Percentiles rank a stretch among this genome's conserved stretches.
phyloP scores from a whole-genome alignment of 2,329 filamentous ascomycete species.

The Chrysoporthe austroafricana region DNA sequence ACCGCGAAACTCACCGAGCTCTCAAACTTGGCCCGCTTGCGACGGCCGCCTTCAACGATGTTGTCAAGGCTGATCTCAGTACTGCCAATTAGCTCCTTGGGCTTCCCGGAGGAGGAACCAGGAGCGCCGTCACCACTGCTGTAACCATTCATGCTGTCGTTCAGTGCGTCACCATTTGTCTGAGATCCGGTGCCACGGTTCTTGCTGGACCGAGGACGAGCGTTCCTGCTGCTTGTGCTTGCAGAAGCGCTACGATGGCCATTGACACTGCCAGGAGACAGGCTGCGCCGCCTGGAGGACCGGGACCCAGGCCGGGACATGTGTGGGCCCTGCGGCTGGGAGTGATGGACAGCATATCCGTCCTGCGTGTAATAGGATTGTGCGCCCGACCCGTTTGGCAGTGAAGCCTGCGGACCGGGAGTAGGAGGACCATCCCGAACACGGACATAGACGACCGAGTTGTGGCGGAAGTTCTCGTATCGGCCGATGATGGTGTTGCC shows the following conservation, averaged over 20 bases:
- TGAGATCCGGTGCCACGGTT: slow-evolving; percentile 57
- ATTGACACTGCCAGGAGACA: slow-evolving; percentile 70
- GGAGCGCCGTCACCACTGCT: slow-evolving; percentile 86
- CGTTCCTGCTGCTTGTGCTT: slow-evolving; percentile 65
- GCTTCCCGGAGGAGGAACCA: slow-evolving; percentile 75
- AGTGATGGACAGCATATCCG: slow-evolving; percentile 49
- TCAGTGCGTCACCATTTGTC: slow-evolving; percentile 61
- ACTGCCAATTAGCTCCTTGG: slow-evolving; percentile 80
- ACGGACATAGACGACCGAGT: slow-evolving; percentile 92
- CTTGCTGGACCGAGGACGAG: slow-evolving; percentile 70
- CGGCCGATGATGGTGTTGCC: slow-evolving; percentile 91
- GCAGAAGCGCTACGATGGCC: slow-evolving; percentile 79
- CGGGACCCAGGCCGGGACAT: slow-evolving; percentile 71
- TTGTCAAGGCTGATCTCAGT: slow-evolving; percentile 98
- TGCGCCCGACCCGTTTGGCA: slow-evolving; percentile 54
- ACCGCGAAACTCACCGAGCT: slow-evolving; percentile 78
- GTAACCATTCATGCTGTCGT: slow-evolving; percentile 73
- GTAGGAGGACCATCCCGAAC: slow-evolving; percentile 67
- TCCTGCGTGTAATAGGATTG: slow-evolving; percentile 62
- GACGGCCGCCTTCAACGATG: slow-evolving; percentile 93
- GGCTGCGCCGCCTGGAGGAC: slow-evolving; percentile 75
- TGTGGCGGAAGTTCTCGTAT: slow-evolving; percentile 92
- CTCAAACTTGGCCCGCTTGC: slow-evolving; percentile 93
- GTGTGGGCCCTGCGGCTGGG: slow-evolving; percentile 60
- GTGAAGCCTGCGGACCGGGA: slow-evolving; percentile 54